phyloP scores from a whole-genome alignment of 352 stramenopile genomes.

The Globisporangium barbulae region DNA sequence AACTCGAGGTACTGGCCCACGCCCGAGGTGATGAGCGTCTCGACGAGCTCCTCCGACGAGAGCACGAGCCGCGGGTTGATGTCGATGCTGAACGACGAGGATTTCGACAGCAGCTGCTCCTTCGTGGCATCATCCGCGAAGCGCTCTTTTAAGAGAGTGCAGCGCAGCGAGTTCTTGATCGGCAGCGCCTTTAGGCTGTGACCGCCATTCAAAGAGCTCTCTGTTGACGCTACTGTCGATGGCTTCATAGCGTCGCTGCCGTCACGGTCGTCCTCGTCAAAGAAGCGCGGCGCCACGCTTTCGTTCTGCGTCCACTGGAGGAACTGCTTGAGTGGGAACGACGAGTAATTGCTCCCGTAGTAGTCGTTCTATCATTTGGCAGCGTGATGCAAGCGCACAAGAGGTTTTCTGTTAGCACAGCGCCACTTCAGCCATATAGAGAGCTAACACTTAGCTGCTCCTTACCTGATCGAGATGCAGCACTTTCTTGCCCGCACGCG shows the following conservation, averaged over 20 bases:
- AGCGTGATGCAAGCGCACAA: not conserved
- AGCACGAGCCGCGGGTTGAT: conserved; percentile 81
- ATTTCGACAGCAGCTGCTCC: conserved; percentile 38
- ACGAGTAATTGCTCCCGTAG: conserved; percentile 79
- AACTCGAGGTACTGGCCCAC: conserved; percentile 89
- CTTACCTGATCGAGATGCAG: conserved; percentile 73
- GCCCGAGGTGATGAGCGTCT: conserved; percentile 81
- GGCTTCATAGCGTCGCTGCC: conserved; percentile 14
- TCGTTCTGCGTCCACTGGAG: conserved; percentile 55
- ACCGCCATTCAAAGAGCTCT: not conserved
- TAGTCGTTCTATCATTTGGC: conserved; percentile 81
- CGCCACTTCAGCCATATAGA: not conserved
- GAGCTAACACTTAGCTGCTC: not conserved
- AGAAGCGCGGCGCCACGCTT: conserved; percentile 26
- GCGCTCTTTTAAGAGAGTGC: conserved; percentile 34
- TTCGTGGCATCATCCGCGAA: conserved; percentile 40
- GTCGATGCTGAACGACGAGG: conserved; percentile 67
- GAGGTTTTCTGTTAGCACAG: too few species aligned
- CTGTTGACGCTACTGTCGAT: not conserved
- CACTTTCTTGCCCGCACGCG: conserved; percentile 67
- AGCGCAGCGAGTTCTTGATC: conserved; percentile 46
- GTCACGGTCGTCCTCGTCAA: conserved; percentile 23
- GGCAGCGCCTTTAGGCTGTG: conserved; percentile 19
- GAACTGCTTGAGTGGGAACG: conserved; percentile 61
- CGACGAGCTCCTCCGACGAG: conserved; percentile 72